Base-by-base conservation (phyloP, 768 basidiomycete species). In the Pleurotus tuber-regium region DNA sequence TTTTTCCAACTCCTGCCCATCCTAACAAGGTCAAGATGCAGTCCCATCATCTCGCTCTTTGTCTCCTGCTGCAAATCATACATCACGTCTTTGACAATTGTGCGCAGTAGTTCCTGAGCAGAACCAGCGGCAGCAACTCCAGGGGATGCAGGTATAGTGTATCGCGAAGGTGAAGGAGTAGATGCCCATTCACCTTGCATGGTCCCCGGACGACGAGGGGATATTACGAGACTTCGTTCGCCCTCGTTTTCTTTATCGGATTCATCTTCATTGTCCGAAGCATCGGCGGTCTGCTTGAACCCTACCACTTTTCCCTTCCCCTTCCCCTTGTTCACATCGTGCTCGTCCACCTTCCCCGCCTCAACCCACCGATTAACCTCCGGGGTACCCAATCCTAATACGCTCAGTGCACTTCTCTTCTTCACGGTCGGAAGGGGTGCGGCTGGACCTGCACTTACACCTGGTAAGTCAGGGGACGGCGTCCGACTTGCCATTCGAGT, bases 31-130 rank as follows among this genome's bases (percentile, higher is more conserved):
- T 91, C 88, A 54, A 91, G 59, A 65, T 91, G 89, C 51, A 90
- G 68, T 2, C 85, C 86, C 63, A 79, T 76, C 76, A 89, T 80
- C 72, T 89, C 84, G n/a, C 78, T 73, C 59, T 78, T 76, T 19
- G 80, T 83, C 63, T 89, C 86, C 55, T 75, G 72, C 62, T 83
- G 84, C 60, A 80, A 86, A 56, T 90, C 88, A 56, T 75, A 79
- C 81, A 90, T 81, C 52, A 82, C 84, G 50, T 89, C 87, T 39
- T 77, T 75, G 46, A 90, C 78, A 49, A 88, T 80, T 19, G 74
- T 74, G 50, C 80, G 78, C 53, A 90, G 64, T 23, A 89, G 71
- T 33, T 85, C 83, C 43, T 87, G 82, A 52, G 60, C 65, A 36
- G 63, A 42, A 40, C 31, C 35, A 19, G 21, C 28, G 30, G 54